Conservation (phyloP, 139 green algal species). For the Asterochloris sp. region DNA sequence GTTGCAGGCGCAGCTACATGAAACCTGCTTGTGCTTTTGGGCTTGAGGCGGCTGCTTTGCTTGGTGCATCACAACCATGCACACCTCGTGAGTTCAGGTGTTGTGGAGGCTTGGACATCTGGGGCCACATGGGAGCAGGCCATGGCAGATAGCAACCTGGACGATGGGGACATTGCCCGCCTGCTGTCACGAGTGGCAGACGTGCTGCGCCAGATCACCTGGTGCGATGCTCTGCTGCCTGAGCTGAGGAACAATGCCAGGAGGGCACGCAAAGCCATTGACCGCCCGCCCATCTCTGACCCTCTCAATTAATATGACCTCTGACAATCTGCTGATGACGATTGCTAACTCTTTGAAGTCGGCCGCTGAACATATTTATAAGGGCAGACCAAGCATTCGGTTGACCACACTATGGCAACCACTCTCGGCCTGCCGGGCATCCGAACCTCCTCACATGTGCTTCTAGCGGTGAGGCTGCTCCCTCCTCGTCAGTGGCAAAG, state of each 20-base stretch:
- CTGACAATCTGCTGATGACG: too few relatives aligned
- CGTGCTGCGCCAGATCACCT: constrained; percentile 67
- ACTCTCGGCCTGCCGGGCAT: too few relatives aligned
- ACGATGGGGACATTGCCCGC: constrained; percentile 84
- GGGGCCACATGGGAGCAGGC: constrained; percentile 63
- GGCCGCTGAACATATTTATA: too few relatives aligned
- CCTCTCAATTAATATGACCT: constrained; percentile 23
- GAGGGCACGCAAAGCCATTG: constrained; percentile 59
- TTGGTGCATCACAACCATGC: too few relatives aligned
- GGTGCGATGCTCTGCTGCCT: constrained; percentile 50
- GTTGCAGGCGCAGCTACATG: neutral
- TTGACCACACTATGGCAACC: too few relatives aligned
- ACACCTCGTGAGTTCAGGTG: constrained; percentile 39
- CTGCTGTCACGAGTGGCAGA: constrained; percentile 78
- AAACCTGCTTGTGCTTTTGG: too few relatives aligned
- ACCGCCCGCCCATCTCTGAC: constrained; percentile 72
- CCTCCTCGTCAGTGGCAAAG: too few relatives aligned
- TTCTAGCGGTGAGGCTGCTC: too few relatives aligned
- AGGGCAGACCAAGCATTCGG: too few relatives aligned
- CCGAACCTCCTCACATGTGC: too few relatives aligned
- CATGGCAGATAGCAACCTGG: constrained; percentile 61
- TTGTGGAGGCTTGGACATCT: constrained; percentile 80
- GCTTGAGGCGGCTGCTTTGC: neutral
- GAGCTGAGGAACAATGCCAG: constrained; percentile 43
- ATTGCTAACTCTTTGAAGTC: too few relatives aligned